Evolutionary conservation across 768 basidiomycete species (phyloP), one percentile per base, ranked within the genome.

Genomic region (Leccinum obscurum): DNA sequence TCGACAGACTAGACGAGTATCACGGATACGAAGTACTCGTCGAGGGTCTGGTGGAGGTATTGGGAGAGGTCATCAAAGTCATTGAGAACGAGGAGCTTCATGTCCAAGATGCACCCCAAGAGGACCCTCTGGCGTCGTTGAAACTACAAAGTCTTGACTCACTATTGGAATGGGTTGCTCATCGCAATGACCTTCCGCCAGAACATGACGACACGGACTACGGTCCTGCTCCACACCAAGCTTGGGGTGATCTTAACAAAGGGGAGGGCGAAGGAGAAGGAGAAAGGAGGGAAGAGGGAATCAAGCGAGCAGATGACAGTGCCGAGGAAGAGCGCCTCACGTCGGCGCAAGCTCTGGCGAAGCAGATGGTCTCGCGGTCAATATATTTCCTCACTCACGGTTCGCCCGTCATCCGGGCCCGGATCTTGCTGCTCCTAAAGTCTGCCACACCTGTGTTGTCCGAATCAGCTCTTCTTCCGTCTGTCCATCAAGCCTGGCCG

Each of bases 1-100:
- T 98, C 66, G 96, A 98, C 73, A 86, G 95, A 30, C 79, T 98
- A 20, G 97, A 98, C 68, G 94, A 97, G 64, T 98, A 85, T 70
- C 96, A 98, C 72, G 96, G 95, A 14, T 98, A 99, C 74, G 85
- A 87, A 22, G 71, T 87, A 28, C 76, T 98, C 22, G 92, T 95
- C 2, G 91, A 94, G 62, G 91, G 93, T 0, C 79, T 99, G 3
- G 79, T 98, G 26, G 92, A 92, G 51, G 95, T 97, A 8, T 75
- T 99, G 50, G 83, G 83, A 46, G 92, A 96, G 62, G 88, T 99
- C 11, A 82, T 97, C 57, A 85, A 85, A 55, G 90, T 88, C 35
- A 85, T 97, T 65, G 85, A 86, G 62, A 69, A 74, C 1, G 86
- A 89, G 56, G 80, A 80, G 46, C 75, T 72, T 51, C 66, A 64